These are phyloP conservation scores for Kernera saxatilis DNA, from an alignment of 345 rosid genomes.

Conservation along the genomic window DNA sequence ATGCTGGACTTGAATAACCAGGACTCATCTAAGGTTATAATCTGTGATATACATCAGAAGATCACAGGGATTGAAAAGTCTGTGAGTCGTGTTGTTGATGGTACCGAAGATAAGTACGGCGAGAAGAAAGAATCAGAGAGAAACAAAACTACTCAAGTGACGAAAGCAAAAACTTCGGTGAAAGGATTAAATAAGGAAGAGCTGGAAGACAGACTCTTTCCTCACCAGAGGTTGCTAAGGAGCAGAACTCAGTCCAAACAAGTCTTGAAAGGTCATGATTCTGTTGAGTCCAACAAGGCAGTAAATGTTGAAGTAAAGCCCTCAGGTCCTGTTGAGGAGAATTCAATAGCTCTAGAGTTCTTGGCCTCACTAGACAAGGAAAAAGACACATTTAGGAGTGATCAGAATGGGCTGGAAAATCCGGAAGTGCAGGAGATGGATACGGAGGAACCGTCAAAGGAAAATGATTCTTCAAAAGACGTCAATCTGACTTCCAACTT, in stretches of 20 bases:
- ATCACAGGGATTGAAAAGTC: constrained; percentile 85
- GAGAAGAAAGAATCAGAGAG: constrained; percentile 28
- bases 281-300: constrained; percentile 25
- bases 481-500: constrained; percentile 30
- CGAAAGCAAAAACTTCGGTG: constrained; percentile 35
- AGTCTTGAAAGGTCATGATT: constrained; percentile 24
- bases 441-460: constrained; percentile 37
- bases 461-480: constrained; percentile 30
- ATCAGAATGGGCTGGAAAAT: constrained; percentile 27
- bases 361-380: constrained; percentile 52
- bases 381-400: constrained; percentile 22
- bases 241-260: constrained; percentile 43
- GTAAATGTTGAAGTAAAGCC: constrained; percentile 39
- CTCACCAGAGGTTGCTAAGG: constrained; percentile 87
- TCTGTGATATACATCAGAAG: constrained; percentile 84
- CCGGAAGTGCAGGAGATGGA: constrained; percentile 59
- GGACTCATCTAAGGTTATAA: constrained; percentile 57
- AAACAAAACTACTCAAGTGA: constrained; percentile 25
- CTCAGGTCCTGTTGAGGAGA: constrained; percentile 40
- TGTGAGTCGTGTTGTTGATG: constrained; percentile 45
- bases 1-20: constrained; percentile 87
- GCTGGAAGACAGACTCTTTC: constrained; percentile 89
- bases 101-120: constrained; percentile 33
- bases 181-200: constrained; percentile 62
- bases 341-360: constrained; percentile 53